phyloP scores from a whole-genome alignment of 176 grass and related monocot species.

The Avena atlantica region DNA sequence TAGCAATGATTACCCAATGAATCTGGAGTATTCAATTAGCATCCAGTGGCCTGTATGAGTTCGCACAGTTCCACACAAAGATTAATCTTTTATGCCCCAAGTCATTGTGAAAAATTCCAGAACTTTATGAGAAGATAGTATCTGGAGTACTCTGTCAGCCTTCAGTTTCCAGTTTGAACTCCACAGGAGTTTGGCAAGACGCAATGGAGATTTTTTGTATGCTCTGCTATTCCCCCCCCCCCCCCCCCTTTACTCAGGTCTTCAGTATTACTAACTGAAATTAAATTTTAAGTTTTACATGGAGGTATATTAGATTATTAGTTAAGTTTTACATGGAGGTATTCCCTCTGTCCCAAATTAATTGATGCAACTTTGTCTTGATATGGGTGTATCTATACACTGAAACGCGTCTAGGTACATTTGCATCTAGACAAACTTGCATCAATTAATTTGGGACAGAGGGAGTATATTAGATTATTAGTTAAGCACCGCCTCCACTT shows the following conservation, averaged over 20 bases:
- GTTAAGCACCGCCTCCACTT: neutral
- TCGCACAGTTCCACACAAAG: neutral
- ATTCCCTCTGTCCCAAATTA: too few species aligned
- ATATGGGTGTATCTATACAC: too few species aligned
- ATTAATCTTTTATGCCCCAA: neutral
- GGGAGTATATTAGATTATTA: constrained; percentile 1
- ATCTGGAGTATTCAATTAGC: neutral
- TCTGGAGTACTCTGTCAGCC: neutral
- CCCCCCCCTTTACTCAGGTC: neutral
- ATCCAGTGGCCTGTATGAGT: neutral
- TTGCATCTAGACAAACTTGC: too few species aligned
- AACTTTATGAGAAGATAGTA: neutral
- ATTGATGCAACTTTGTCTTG: too few species aligned
- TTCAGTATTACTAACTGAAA: neutral
- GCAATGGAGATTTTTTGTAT: neutral
- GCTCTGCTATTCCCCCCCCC: neutral
- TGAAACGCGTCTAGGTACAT: too few species aligned
- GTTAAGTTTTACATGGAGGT: neutral
- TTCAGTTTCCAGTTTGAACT: neutral
- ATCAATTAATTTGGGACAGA: too few species aligned
- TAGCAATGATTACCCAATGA: neutral
- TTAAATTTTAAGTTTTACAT: neutral
- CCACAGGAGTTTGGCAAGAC: neutral
- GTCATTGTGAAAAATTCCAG: neutral
- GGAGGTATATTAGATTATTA: neutral